Conservation (phyloP, 2,329 filamentous ascomycete genomes). For the Gremmenia infestans region DNA sequence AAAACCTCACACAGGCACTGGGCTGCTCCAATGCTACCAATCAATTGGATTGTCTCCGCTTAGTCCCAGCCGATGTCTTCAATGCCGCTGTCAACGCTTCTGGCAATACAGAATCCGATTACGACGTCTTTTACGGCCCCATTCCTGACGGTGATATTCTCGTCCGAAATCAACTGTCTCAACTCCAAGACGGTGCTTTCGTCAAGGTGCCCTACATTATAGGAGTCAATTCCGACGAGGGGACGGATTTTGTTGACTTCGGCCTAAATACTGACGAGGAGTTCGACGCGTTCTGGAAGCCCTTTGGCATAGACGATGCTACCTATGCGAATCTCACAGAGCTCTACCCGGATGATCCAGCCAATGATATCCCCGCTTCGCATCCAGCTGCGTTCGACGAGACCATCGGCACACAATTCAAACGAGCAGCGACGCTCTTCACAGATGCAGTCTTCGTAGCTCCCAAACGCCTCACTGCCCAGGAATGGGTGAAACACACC, state of each 20-base stretch:
- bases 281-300: conserved; percentile 30
- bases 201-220: conserved; percentile 58
- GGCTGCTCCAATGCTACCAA: conserved; percentile 15
- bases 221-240: conserved; percentile 64
- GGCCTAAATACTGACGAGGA: conserved; percentile 42
- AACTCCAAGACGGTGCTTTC: conserved; percentile 53
- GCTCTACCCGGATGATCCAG: conserved; percentile 46
- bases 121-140: conserved; percentile 23
- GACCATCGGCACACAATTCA: conserved; percentile 20
- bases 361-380: conserved; percentile 39
- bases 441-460: conserved; percentile 5
- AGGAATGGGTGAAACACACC: neutral
- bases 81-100: conserved; percentile 36
- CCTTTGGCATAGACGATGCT: conserved; percentile 7
- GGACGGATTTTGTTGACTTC: conserved; percentile 47
- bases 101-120: conserved; percentile 25
- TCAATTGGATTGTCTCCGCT: conserved; percentile 23
- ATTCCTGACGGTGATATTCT: conserved; percentile 42
- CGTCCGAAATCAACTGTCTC: conserved; percentile 38
- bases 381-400: conserved; percentile 22
- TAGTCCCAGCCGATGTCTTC: conserved; percentile 38
- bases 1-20: conserved; percentile 33
- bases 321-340: conserved; percentile 34
- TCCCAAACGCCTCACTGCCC: neutral
- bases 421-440: conserved; percentile 11